Evolutionary conservation across 805 yeast genomes (phyloP).

Genomic region (Candida vartiovaarae): DNA sequence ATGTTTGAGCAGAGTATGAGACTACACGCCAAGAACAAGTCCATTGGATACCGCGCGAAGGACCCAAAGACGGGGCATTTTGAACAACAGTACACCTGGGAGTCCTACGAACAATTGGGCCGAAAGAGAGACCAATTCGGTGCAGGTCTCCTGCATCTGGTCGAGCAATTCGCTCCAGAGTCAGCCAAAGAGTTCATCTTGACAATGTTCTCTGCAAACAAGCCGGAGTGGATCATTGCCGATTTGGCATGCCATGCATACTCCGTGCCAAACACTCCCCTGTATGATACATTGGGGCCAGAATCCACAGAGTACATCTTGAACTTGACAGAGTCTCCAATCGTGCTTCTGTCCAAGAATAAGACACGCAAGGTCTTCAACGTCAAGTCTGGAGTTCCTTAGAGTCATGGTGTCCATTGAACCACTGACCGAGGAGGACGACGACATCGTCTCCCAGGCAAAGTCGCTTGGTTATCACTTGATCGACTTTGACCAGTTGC

Average conservation of each 20-base stretch:
- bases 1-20: constrained; percentile 36
- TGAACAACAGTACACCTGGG: constrained; percentile 35
- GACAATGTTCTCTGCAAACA: constrained; percentile 49
- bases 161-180: constrained; percentile 30
- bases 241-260: constrained; percentile 64
- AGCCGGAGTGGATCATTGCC: constrained; percentile 61
- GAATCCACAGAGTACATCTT: constrained; percentile 58
- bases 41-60: constrained; percentile 39
- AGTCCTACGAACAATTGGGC: constrained; percentile 36
- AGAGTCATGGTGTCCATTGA: constrained; percentile 55
- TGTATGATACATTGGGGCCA: constrained; percentile 53
- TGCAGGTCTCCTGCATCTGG: constrained; percentile 43
- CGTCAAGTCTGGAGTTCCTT: constrained; percentile 37
- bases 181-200: constrained; percentile 39
- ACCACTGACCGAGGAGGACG: constrained; percentile 30
- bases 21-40: constrained; percentile 30
- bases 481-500: constrained; percentile 30
- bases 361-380: constrained; percentile 43
- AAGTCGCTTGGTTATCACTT: constrained; percentile 22
- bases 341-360: constrained; percentile 45
- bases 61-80: constrained; percentile 30
- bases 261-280: constrained; percentile 45
- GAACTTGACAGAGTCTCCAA: constrained; percentile 54
- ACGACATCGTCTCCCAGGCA: constrained; percentile 26
- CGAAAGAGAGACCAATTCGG: constrained; percentile 43